These are phyloP conservation scores for Ceratocystiopsis sp. DNA, from an alignment of 2,329 filamentous ascomycete species.

Conservation along the genomic window DNA sequence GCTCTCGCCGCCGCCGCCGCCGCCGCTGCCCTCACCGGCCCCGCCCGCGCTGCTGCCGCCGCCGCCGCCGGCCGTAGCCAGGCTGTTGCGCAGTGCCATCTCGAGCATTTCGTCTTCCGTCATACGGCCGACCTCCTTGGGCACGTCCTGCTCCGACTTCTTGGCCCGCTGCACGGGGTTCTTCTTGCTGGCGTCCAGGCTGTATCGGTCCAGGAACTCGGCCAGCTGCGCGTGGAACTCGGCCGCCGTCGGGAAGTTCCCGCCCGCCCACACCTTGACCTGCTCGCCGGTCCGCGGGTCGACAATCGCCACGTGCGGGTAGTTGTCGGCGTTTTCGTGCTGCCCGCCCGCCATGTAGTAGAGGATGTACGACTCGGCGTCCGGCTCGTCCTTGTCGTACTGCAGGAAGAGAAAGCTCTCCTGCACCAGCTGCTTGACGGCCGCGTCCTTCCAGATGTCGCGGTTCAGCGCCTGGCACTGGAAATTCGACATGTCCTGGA, in stretches of 20 bases:
- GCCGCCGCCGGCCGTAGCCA: conserved; percentile 32
- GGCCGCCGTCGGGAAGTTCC: conserved; percentile 49
- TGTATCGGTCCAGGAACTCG: conserved; percentile 96
- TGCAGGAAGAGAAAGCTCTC: conserved; percentile 96
- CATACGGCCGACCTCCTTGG: conserved; percentile 68
- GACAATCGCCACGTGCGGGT: conserved; percentile 89
- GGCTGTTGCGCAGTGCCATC: conserved; percentile 78
- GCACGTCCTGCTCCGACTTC: conserved; percentile 42
- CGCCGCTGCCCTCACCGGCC: background rate
- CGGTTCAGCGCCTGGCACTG: conserved; percentile 88
- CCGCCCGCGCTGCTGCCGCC: background rate
- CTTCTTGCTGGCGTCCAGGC: conserved; percentile 70
- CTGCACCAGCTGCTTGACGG: conserved; percentile 60
- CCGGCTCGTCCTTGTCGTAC: conserved; percentile 70
- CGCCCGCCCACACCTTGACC: conserved; percentile 87
- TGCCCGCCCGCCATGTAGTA: conserved; percentile 65
- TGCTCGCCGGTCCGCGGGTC: conserved; percentile 93
- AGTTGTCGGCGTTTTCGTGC: conserved; percentile 72
- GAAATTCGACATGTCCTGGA: conserved; percentile 86
- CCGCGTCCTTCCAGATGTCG: conserved; percentile 84
- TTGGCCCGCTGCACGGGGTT: conserved; percentile 81
- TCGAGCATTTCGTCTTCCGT: conserved; percentile 96
- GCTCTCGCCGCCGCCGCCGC: conserved; percentile 10
- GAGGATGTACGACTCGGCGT: conserved; percentile 64
- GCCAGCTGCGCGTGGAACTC: conserved; percentile 86